A percentile compares a stretch with the other conserved stretches of the same genome.
Evolutionary conservation across 345 rosid species (phyloP).

Genomic region (Angophora floribunda): DNA sequence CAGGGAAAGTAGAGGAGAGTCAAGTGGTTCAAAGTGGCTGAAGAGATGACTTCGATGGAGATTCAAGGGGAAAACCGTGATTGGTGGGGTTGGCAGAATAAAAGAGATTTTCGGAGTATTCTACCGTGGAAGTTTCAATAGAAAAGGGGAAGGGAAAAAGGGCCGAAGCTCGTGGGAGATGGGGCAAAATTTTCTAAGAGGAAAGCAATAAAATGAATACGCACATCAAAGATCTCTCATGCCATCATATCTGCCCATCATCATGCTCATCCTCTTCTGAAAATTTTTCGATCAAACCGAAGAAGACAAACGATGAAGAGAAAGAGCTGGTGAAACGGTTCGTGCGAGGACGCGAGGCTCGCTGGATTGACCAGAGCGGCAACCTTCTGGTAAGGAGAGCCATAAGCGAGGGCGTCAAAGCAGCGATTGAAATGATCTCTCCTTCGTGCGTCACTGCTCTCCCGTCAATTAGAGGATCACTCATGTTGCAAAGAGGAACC

Average conservation of each 20-base stretch:
- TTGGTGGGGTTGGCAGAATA: too few relatives aligned
- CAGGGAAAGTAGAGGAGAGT: too few relatives aligned
- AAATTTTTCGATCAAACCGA: too few relatives aligned
- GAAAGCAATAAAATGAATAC: too few relatives aligned
- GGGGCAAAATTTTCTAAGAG: rapidly evolving
- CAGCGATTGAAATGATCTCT: constrained; percentile 32
- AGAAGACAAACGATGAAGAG: background rate
- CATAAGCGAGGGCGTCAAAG: constrained; percentile 62
- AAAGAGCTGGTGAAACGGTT: background rate
- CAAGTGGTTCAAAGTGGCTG: background rate
- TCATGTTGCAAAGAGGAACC: background rate
- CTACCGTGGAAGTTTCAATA: rapidly evolving
- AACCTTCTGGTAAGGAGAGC: constrained; percentile 71
- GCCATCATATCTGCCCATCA: too few relatives aligned
- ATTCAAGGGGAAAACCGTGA: background rate
- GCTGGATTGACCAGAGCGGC: constrained; percentile 98
- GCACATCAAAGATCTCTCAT: too few relatives aligned
- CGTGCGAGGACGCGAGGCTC: background rate
- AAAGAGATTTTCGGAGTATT: too few relatives aligned
- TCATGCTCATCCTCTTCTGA: too few relatives aligned
- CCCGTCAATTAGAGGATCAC: constrained; percentile 35
- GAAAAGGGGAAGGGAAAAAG: background rate
- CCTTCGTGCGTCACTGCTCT: constrained; percentile 16
- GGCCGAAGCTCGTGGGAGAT: background rate
- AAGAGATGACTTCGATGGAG: background rate